Evolutionary conservation across 352 stramenopile genomes (phyloP).

Genomic region (Globisporangium perplexum): DNA sequence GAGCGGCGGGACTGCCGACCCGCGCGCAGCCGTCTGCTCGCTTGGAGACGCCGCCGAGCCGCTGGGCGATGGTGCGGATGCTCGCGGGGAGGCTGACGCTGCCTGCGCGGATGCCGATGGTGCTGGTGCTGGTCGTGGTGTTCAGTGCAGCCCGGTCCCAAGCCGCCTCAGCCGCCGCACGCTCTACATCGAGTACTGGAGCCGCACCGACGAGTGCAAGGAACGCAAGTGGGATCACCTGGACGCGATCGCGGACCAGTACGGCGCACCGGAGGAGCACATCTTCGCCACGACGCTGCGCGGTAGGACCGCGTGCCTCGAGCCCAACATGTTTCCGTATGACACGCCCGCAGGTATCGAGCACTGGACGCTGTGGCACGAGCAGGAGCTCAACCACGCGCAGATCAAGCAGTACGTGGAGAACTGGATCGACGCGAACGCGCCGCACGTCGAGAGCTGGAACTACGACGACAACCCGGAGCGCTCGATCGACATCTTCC

Average conservation of each 20-base stretch:
- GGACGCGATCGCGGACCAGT: constrained; percentile 75
- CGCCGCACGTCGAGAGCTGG: constrained; percentile 65
- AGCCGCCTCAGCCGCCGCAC: constrained; percentile 48
- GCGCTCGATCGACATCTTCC: constrained; percentile 87
- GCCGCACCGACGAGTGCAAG: constrained; percentile 82
- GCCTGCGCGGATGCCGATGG: constrained; percentile 18
- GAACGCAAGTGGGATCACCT: constrained; percentile 87
- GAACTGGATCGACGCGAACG: constrained; percentile 84
- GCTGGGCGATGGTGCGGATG: constrained; percentile 4
- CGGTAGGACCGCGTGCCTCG: constrained; percentile 73
- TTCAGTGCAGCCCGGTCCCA: constrained; percentile 42
- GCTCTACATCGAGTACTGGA: constrained; percentile 88
- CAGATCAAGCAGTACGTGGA: constrained; percentile 88
- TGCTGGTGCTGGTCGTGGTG: constrained; percentile 59
- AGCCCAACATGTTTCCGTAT: constrained; percentile 90
- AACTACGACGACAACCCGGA: constrained; percentile 89
- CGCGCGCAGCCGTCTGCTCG: background rate
- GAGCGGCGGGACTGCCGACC: background rate
- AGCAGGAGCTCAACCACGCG: constrained; percentile 66
- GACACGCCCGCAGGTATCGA: constrained; percentile 83
- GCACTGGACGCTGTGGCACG: constrained; percentile 85
- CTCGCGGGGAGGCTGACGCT: constrained; percentile 17
- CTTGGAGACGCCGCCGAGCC: background rate
- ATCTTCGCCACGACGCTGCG: constrained; percentile 81
- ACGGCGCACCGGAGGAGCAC: constrained; percentile 70